phyloP scores from a whole-genome alignment of 768 basidiomycete species.

The Solioccasus polychromus region DNA sequence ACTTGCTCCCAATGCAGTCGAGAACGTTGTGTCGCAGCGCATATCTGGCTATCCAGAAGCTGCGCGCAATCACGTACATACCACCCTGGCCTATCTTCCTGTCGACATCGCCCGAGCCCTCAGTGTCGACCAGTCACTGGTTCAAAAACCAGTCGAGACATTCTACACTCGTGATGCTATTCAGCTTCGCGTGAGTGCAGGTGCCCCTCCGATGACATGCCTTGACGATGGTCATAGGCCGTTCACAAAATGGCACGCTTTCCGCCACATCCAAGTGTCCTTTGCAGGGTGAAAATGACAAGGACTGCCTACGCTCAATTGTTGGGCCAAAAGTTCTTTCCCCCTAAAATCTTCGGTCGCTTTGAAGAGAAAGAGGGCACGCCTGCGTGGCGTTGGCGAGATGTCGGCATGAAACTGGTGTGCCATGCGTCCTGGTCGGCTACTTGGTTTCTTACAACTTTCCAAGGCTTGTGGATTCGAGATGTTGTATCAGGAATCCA shows the following conservation, averaged over 20 bases:
- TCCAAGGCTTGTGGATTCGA: slow-evolving; percentile 90
- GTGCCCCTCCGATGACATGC: background rate
- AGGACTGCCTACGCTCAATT: slow-evolving; percentile 94
- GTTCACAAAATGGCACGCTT: slow-evolving; percentile 91
- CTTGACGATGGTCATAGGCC: slow-evolving; percentile 46
- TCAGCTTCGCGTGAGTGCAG: slow-evolving; percentile 71
- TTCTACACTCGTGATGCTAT: slow-evolving; percentile 95
- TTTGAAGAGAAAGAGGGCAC: slow-evolving; percentile 64
- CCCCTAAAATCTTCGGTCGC: slow-evolving; percentile 84
- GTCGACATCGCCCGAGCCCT: slow-evolving; percentile 76
- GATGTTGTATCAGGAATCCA: slow-evolving; percentile 89
- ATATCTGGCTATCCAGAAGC: slow-evolving; percentile 76
- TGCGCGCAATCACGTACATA: slow-evolving; percentile 66
- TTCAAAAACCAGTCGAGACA: slow-evolving; percentile 85
- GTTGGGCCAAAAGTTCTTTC: slow-evolving; percentile 85
- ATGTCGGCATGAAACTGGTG: slow-evolving; percentile 93
- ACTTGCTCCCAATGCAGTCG: slow-evolving; percentile 55
- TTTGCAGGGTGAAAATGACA: slow-evolving; percentile 72
- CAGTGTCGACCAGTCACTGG: slow-evolving; percentile 55
- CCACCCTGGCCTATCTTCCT: slow-evolving; percentile 77
- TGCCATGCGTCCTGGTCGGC: slow-evolving; percentile 17
- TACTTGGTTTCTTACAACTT: background rate
- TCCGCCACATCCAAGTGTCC: slow-evolving; percentile 63
- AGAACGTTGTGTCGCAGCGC: slow-evolving; percentile 65
- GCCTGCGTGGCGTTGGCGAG: slow-evolving; percentile 72